Conservation (phyloP, 2,329 filamentous ascomycete species). For the Alternaria angustiovoidea region DNA sequence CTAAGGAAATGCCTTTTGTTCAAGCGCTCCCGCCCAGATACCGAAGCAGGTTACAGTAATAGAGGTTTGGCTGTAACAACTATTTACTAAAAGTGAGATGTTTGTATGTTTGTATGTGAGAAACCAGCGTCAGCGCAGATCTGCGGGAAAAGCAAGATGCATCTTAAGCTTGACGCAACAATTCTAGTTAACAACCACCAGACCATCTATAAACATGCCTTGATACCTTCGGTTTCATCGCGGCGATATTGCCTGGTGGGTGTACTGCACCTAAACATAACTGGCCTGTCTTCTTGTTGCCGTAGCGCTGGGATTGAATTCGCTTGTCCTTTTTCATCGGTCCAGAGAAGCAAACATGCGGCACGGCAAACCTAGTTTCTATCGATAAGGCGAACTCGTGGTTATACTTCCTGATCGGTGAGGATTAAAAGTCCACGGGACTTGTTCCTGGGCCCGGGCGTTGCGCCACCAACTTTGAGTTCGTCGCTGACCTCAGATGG, state of each 20-base stretch:
- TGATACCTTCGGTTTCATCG: constrained; percentile 6
- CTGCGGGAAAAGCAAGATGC: background rate
- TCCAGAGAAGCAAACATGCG: constrained; percentile 10
- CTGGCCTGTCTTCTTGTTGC: constrained; percentile 10
- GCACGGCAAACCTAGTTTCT: constrained; percentile 11
- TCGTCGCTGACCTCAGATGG: background rate
- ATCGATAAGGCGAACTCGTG: constrained; percentile 14
- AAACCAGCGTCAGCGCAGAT: background rate
- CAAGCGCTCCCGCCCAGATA: background rate
- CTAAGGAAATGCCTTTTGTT: background rate
- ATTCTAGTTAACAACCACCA: background rate
- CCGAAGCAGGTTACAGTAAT: background rate
- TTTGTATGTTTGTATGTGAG: background rate
- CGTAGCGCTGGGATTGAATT: constrained; percentile 10
- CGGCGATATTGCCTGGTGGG: constrained; percentile 6
- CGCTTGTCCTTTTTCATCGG: constrained; percentile 13
- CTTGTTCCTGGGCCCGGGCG: constrained; percentile 8
- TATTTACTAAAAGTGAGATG: background rate
- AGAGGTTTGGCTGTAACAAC: background rate
- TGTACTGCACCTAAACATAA: constrained; percentile 8
- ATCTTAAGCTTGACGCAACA: background rate
- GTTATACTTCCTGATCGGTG: constrained; percentile 1
- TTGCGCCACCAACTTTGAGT: constrained; percentile 18
- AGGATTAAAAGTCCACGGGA: constrained; percentile 13
- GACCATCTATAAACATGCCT: background rate